phyloP scores from a whole-genome alignment of 2,329 filamentous ascomycete species.

The Diaporthe batatas region DNA sequence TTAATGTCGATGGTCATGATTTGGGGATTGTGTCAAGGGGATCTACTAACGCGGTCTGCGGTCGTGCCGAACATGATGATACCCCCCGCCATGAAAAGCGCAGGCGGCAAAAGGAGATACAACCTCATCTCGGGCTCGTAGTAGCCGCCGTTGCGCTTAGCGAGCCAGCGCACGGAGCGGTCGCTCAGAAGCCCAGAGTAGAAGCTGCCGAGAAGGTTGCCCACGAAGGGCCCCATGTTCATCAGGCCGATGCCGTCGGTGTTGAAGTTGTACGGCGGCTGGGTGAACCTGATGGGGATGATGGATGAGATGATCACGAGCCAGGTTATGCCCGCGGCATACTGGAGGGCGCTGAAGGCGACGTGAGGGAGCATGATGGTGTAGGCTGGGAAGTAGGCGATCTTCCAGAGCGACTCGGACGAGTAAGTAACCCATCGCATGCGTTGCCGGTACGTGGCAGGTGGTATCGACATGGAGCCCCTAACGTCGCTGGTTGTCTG shows the following conservation, averaged over 20 bases:
- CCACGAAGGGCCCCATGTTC: slow-evolving; percentile 56
- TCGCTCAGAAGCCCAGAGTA: slow-evolving; percentile 52
- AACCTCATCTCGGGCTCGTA: slow-evolving; percentile 59
- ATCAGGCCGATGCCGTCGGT: slow-evolving; percentile 54
- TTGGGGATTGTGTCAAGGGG: too few relatives aligned
- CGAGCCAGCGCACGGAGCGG: slow-evolving; percentile 53
- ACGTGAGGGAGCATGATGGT: slow-evolving; percentile 6
- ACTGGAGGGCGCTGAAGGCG: slow-evolving; percentile 12
- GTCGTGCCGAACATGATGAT: slow-evolving; percentile 54
- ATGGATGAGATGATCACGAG: background rate
- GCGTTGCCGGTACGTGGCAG: slow-evolving; percentile 10
- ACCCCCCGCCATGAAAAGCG: slow-evolving; percentile 52
- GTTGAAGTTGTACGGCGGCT: slow-evolving; percentile 55
- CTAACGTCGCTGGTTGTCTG: background rate
- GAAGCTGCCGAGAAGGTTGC: slow-evolving; percentile 52
- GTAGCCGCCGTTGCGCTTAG: slow-evolving; percentile 54
- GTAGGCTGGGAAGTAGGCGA: slow-evolving; percentile 15
- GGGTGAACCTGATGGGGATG: slow-evolving; percentile 51
- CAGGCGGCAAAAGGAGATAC: slow-evolving; percentile 51
- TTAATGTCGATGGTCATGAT: background rate
- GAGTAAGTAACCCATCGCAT: slow-evolving; percentile 19
- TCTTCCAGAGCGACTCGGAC: slow-evolving; percentile 9
- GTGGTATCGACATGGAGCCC: background rate
- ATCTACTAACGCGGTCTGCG: background rate
- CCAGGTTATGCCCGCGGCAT: slow-evolving; percentile 9